Percentiles rank a stretch among this genome's conserved stretches.
Evolutionary conservation across 2,329 filamentous ascomycete species (phyloP).

Genomic region (Ophiostoma piceae): DNA sequence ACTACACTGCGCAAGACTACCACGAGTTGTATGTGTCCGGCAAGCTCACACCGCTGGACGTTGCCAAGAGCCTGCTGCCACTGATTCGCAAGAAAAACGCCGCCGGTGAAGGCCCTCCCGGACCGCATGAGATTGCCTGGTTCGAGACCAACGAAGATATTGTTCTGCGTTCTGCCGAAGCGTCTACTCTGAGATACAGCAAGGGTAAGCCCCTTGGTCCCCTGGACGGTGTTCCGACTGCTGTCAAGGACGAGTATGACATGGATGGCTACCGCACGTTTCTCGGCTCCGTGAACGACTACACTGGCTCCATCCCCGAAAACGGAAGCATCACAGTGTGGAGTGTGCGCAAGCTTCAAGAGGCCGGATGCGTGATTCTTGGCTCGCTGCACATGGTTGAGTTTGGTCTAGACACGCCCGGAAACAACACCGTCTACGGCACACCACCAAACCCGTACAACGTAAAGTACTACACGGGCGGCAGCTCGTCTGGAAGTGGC

Average conservation of each 20-base stretch:
- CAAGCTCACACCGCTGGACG: slow-evolving; percentile 43
- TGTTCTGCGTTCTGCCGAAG: slow-evolving; percentile 41
- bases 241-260: slow-evolving; percentile 72
- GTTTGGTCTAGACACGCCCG: slow-evolving; percentile 67
- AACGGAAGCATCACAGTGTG: slow-evolving; percentile 52
- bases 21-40: slow-evolving; percentile 42
- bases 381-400: slow-evolving; percentile 76
- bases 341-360: slow-evolving; percentile 64
- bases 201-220: slow-evolving; percentile 54
- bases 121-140: slow-evolving; percentile 42
- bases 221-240: slow-evolving; percentile 68
- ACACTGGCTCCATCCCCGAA: slow-evolving; percentile 43
- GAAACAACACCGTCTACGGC: slow-evolving; percentile 67
- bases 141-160: slow-evolving; percentile 41
- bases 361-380: slow-evolving; percentile 64
- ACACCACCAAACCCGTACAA: slow-evolving; percentile 76
- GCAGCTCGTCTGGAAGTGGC: slow-evolving; percentile 67
- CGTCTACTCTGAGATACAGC: slow-evolving; percentile 44
- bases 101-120: slow-evolving; percentile 34
- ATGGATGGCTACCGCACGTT: slow-evolving; percentile 66
- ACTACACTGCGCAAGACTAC: slow-evolving; percentile 46
- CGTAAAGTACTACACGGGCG: slow-evolving; percentile 66
- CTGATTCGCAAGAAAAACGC: slow-evolving; percentile 36
- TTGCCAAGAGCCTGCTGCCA: slow-evolving; percentile 43
- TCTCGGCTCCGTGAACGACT: slow-evolving; percentile 58